Conservation (phyloP, 352 stramenopile species). For the Achlya hypogyna region DNA sequence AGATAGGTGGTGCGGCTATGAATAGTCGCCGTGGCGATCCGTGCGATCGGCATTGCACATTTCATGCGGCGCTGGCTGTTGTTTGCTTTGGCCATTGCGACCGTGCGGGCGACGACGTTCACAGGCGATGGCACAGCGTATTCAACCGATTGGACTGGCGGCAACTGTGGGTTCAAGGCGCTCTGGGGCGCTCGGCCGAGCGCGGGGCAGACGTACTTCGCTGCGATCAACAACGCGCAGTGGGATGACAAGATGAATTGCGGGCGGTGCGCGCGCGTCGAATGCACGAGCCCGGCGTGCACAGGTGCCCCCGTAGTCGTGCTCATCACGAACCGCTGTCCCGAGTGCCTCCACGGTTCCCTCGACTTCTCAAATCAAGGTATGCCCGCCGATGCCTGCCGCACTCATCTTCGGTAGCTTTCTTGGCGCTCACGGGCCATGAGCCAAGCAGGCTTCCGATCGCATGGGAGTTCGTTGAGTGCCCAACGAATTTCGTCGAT, state of each 20-base stretch:
- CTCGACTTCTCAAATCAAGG: conserved; percentile 17
- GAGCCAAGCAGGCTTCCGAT: neutral
- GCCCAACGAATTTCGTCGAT: neutral
- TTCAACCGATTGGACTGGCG: neutral
- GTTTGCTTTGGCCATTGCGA: neutral
- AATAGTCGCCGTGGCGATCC: no score
- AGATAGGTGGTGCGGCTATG: no score
- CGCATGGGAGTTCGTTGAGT: conserved; percentile 13
- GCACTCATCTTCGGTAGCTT: neutral
- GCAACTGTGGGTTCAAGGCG: conserved; percentile 9
- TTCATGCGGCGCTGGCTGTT: neutral
- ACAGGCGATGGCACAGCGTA: conserved; percentile 16
- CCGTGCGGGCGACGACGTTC: neutral
- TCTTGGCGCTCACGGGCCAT: conserved; percentile 1
- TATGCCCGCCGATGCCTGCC: neutral
- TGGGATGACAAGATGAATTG: conserved; percentile 19
- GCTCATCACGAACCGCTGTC: conserved; percentile 10
- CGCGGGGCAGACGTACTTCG: conserved; percentile 12
- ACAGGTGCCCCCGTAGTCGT: neutral
- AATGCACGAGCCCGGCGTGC: conserved; percentile 7
- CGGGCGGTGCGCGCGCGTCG: conserved; percentile 3
- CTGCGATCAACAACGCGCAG: conserved; percentile 3
- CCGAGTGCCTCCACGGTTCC: neutral
- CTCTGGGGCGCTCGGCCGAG: neutral
- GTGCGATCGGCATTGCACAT: no score